Conservation (phyloP, 1,284 basidiomycete genomes). For the Marasmius tenuissimus region DNA sequence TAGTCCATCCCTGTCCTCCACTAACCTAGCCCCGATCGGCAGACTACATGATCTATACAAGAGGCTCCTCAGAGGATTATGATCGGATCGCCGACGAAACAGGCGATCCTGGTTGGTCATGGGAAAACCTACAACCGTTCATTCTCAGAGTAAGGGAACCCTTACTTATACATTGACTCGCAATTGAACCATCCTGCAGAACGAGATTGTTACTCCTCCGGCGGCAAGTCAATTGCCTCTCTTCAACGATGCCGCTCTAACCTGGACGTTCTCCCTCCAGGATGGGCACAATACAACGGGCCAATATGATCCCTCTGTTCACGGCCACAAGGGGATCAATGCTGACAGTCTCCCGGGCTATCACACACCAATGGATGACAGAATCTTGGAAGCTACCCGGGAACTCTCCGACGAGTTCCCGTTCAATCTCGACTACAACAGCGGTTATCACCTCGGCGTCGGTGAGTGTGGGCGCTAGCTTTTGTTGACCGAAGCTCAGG, state of each 20-base stretch:
- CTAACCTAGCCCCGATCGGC: background rate
- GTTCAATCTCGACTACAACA: background rate
- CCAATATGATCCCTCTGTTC: background rate
- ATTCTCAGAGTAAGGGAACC: background rate
- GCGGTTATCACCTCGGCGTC: background rate
- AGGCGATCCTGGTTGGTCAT: background rate
- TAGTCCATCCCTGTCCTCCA: background rate
- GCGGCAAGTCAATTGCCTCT: background rate
- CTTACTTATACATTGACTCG: background rate
- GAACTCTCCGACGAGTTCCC: background rate
- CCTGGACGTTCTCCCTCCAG: background rate
- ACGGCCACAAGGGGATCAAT: background rate
- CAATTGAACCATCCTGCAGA: background rate
- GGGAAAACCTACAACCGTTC: background rate
- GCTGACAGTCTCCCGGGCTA: background rate
- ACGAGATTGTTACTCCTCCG: background rate
- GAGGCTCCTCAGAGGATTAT: background rate
- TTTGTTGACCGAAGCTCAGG: background rate
- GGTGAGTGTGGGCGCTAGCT: background rate
- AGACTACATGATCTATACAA: background rate
- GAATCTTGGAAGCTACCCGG: background rate
- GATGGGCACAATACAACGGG: constrained; percentile 1
- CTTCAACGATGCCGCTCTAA: background rate
- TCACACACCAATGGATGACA: background rate
- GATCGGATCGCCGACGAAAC: background rate